A percentile compares a stretch with the other conserved stretches of the same genome.
Conservation (phyloP, 805 yeast species). For the Candida loeiensis region DNA sequence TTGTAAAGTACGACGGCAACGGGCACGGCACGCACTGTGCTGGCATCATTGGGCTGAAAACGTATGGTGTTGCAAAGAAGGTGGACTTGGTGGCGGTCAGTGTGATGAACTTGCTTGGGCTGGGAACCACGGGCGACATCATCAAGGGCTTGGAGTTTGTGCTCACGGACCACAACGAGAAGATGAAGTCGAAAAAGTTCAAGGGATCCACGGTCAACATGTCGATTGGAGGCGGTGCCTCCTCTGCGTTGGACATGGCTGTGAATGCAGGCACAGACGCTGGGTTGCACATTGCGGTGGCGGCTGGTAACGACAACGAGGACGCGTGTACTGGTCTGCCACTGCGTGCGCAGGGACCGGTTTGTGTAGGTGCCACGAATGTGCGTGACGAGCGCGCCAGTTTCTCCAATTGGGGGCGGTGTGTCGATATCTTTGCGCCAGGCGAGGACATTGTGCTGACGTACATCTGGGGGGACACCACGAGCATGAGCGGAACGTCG, state of each 20-base stretch:
- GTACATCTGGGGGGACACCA: slow-evolving; percentile 76
- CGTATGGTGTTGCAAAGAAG: slow-evolving; percentile 79
- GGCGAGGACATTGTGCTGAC: slow-evolving; percentile 87
- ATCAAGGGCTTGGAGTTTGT: slow-evolving; percentile 45
- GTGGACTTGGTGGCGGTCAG: slow-evolving; percentile 40
- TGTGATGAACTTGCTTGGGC: slow-evolving; percentile 38
- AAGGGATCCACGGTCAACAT: slow-evolving; percentile 88
- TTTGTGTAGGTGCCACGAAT: slow-evolving; percentile 95
- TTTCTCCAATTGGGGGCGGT: slow-evolving; percentile 92
- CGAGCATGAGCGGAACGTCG: slow-evolving; percentile 89
- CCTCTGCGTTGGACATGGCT: slow-evolving; percentile 82
- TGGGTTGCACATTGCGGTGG: slow-evolving; percentile 90
- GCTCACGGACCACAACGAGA: slow-evolving; percentile 37
- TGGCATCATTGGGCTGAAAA: slow-evolving; percentile 75
- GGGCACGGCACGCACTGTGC: slow-evolving; percentile 97
- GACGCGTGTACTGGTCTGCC: slow-evolving; percentile 94
- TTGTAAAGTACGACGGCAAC: slow-evolving; percentile 50
- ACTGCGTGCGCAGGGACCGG: slow-evolving; percentile 77
- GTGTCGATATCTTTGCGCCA: slow-evolving; percentile 97
- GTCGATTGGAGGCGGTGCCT: slow-evolving; percentile 93
- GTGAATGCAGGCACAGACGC: slow-evolving; percentile 86
- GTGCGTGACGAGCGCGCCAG: slow-evolving; percentile 86
- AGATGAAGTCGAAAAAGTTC: slow-evolving; percentile 54
- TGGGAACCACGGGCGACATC: slow-evolving; percentile 40
- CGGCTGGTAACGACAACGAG: slow-evolving; percentile 92